Evolutionary conservation across 192 early-diverging fungal species (phyloP), one percentile per base, ranked within the genome.

Genomic region (Glomus cerebriforme): DNA sequence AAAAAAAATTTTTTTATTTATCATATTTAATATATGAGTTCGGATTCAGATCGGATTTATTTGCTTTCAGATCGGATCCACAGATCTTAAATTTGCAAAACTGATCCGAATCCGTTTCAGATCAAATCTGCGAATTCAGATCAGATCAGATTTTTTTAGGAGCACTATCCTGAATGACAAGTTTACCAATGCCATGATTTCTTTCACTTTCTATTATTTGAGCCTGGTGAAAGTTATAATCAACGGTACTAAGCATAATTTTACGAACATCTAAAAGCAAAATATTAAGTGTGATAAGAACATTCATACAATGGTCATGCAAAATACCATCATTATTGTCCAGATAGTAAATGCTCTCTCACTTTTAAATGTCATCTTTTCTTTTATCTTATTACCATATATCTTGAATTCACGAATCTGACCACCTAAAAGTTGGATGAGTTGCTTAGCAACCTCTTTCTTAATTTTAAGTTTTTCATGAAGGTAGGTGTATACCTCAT

Each of bases 201-300:
- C 12, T 45, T 63, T 31, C 17, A 24, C 60, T 22, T 0, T 43
- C 34, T 10, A 78, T 5, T 35, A 78, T 78, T 47, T 47, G 0
- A 68, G 76, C 76, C 27, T 78, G 43, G 13, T 67, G 29, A 27
- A 78, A 78, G 34, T 67, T 78, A 22, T 45, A 0, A 31, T 67
- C 6, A 5, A 67, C 29, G 22, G 32, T 22, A 29, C 4, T 7
- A 19, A 67, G 63, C 37, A 59, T 64, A 43, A 15, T 39, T 62
- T 78, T 15, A 63, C 76, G 64, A 78, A 78, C 35, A 24, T 66
- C 76, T 78, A 39, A 78, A 78, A 67, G 66, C 66, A 78, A 67
- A 67, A 78, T 78, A 63, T 78, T 39, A 71, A 71, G 35, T 67
- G 29, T 43, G n/a, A 78, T 63, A 64, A 78, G 62, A 78, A 78